Conservation (phyloP, 345 rosid genomes). For the Trapa bicornis region DNA sequence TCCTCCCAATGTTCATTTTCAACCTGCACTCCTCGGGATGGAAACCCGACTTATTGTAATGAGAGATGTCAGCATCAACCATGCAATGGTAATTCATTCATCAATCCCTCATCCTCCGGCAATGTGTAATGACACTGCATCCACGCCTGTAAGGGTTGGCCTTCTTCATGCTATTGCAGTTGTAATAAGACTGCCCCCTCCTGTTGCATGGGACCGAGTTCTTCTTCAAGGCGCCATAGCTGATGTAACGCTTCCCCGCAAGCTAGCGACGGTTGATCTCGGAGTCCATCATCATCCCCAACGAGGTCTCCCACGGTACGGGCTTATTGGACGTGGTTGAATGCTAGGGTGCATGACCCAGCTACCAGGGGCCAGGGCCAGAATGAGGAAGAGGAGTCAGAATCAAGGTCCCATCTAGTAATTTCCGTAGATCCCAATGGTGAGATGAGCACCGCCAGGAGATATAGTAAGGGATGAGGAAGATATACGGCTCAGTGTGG, state of each 20-base stretch:
- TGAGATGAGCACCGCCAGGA: background rate
- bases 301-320: conserved; percentile 4
- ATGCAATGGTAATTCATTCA: background rate
- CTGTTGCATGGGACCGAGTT: conserved; percentile 29
- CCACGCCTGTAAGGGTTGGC: conserved; percentile 49
- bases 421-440: background rate
- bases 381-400: conserved; percentile 1
- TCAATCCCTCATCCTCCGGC: conserved; percentile 19
- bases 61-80: background rate
- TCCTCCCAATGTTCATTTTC: no score
- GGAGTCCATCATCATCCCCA: conserved; percentile 5
- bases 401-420: conserved; percentile 2
- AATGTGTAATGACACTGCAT: conserved; percentile 38
- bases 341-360: conserved; percentile 1
- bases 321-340: background rate
- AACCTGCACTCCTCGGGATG: background rate
- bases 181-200: conserved; percentile 42
- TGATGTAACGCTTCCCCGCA: conserved; percentile 17
- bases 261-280: conserved; percentile 10
- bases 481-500: background rate
- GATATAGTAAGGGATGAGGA: background rate
- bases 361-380: conserved; percentile 10
- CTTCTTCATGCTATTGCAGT: conserved; percentile 19
- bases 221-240: conserved; percentile 30
- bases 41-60: background rate